Conservation (phyloP, 2,329 filamentous ascomycete species). For the Pezicula carpinea region DNA sequence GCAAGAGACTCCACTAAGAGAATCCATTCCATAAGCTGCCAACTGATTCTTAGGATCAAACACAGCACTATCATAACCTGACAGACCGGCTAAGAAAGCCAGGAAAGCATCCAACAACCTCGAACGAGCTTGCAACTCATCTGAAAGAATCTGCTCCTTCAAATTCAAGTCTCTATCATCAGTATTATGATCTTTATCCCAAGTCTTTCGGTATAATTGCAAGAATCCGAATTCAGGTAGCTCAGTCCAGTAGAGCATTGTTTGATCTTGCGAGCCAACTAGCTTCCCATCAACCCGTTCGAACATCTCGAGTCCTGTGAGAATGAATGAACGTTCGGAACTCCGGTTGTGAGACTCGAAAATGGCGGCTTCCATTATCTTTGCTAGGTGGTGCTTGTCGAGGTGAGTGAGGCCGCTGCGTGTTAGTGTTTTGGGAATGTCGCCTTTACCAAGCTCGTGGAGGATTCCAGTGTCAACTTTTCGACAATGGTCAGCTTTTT, state of each 20-base stretch:
- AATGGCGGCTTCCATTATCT: not conserved
- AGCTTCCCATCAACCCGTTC: not conserved
- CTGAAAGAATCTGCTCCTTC: not conserved
- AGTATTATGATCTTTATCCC: not conserved
- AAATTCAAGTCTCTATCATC: not conserved
- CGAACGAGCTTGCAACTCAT: not conserved
- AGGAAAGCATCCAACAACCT: not conserved
- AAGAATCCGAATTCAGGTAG: not conserved
- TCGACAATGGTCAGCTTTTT: not conserved
- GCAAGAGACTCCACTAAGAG: not conserved
- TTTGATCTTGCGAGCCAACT: not conserved
- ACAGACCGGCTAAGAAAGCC: not conserved
- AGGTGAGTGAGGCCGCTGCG: not conserved
- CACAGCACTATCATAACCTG: not conserved
- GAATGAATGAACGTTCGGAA: not conserved
- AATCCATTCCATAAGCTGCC: not conserved
- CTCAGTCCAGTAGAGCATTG: not conserved
- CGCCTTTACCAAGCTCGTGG: not conserved
- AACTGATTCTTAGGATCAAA: not conserved
- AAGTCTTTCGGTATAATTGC: not conserved
- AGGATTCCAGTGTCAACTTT: not conserved
- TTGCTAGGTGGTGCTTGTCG: not conserved
- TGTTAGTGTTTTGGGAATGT: not conserved
- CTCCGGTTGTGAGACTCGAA: not conserved
- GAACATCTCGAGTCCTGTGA: not conserved